Percentiles rank a stretch among this genome's conserved stretches.
Conservation (phyloP, 2,329 filamentous ascomycete genomes). For the Aureobasidium sp. region DNA sequence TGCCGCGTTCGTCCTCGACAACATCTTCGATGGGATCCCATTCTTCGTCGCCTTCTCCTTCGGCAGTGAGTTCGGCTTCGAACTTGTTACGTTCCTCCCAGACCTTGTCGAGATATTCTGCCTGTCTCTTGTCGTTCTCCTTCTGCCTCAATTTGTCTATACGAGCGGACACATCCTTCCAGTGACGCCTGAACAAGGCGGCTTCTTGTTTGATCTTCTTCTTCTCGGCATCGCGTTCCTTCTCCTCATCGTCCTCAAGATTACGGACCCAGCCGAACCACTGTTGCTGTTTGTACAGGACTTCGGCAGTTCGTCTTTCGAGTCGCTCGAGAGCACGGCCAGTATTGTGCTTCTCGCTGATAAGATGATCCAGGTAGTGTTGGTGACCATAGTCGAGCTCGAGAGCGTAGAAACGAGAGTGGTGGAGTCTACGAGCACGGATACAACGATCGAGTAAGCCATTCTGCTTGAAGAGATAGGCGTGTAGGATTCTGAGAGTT, state of each 20-base stretch:
- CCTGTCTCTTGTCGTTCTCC: conserved; percentile 36
- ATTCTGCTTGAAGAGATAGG: conserved; percentile 32
- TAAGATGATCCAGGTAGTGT: conserved; percentile 30
- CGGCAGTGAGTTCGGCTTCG: conserved; percentile 18
- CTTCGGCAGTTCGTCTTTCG: conserved; percentile 33
- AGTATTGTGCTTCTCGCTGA: conserved; percentile 29
- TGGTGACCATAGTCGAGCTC: conserved; percentile 37
- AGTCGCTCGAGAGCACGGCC: conserved; percentile 35
- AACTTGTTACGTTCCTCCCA: conserved; percentile 34
- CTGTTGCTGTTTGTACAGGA: conserved; percentile 38
- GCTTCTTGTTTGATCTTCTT: conserved; percentile 42
- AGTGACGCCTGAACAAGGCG: conserved; percentile 39
- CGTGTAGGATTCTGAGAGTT: conserved; percentile 31
- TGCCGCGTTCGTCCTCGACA: conserved; percentile 35
- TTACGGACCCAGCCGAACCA: conserved; percentile 30
- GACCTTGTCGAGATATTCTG: conserved; percentile 35
- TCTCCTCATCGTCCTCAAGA: conserved; percentile 40
- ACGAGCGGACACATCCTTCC: conserved; percentile 35
- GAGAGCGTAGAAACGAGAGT: conserved; percentile 34
- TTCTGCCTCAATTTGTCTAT: conserved; percentile 25
- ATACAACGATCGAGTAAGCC: conserved; percentile 33
- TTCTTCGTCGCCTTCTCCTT: conserved; percentile 27
- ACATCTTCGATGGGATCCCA: conserved; percentile 44
- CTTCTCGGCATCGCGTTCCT: conserved; percentile 38
- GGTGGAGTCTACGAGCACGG: conserved; percentile 33